Evolutionary conservation across 208 protist genomes (phyloP), one percentile per base, ranked within the genome.

Genomic region (Trypanosoma rangeli): DNA sequence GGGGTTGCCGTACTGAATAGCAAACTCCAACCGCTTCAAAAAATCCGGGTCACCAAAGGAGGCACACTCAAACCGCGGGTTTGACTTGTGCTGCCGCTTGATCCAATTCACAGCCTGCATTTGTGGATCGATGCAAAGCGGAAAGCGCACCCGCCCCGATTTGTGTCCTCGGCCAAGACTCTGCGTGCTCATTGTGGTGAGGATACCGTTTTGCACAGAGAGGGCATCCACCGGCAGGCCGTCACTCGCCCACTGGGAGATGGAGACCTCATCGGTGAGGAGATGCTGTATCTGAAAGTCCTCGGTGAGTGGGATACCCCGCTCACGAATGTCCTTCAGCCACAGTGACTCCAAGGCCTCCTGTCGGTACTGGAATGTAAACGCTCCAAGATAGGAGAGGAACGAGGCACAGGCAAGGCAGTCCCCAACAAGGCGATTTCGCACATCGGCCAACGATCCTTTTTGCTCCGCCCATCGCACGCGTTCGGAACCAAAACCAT

Each of bases 41-140:
- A 99, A 99, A 68, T 99, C 98, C 2, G 85, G 50, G 77, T 99
- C 97, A 68, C 93, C 96, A 80, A 99, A 99, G 31, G 97, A 95
- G 58, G 90, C 89, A 26, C 97, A 89, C 58, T 98, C 97, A 52
- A 99, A 95, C 13, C 89, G 82, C 15, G 92, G 82, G 70, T 97
- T 97, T 68, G 79, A 75, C 53, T 84, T 79, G 75, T 99, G 95
- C 72, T 97, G 98, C 28, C 97, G 90, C 83, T 99, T 99, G 73
- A 99, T 99, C 98, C 98, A 99, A 46, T 87, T 94, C 18, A 99
- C 91, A 22, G 98, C 98, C 84, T 99, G 98, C 91, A 99, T 95
- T 84, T 99, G 98, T 24, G 99, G 98, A 79, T 99, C 99, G 64
- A 99, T 99, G 75, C 98, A 99, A 37, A 99, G 89, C 33, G 98